Evolutionary conservation across 768 basidiomycete genomes (phyloP).

Genomic region (Leucosporidium scottii): DNA sequence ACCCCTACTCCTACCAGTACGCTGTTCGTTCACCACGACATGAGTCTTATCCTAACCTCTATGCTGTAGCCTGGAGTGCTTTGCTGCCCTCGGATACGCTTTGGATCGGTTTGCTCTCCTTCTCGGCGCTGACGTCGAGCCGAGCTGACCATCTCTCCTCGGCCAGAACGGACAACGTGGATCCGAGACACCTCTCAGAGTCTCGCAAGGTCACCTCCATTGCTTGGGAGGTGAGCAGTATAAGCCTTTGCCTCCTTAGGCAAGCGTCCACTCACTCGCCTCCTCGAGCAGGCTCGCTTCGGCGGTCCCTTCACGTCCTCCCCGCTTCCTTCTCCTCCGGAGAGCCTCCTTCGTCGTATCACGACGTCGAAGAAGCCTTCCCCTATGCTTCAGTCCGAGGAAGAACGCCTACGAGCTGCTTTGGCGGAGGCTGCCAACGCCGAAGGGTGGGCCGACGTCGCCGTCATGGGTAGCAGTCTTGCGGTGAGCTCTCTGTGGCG

Average conservation of each 20-base stretch:
- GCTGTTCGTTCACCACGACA: too few relatives aligned
- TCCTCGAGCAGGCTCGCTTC: not conserved
- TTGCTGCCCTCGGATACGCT: not conserved
- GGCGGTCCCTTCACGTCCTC: not conserved
- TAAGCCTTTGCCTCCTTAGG: too few relatives aligned
- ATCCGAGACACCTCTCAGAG: not conserved
- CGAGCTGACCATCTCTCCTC: not conserved
- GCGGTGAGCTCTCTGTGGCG: too few relatives aligned
- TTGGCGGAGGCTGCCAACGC: too few relatives aligned
- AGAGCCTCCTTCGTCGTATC: too few relatives aligned
- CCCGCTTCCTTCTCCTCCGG: not conserved
- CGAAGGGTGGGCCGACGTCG: too few relatives aligned
- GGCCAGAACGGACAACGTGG: not conserved
- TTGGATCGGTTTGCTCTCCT: not conserved
- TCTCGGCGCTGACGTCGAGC: not conserved
- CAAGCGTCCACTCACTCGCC: not conserved
- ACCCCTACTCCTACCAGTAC: not conserved
- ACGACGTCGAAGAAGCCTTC: too few relatives aligned
- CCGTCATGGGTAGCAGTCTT: too few relatives aligned
- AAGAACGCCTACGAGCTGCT: too few relatives aligned
- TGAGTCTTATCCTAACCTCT: too few relatives aligned
- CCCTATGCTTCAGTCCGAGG: too few relatives aligned
- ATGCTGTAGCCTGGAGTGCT: not conserved
- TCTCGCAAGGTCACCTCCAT: not conserved
- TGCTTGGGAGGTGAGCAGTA: not conserved